Base-by-base conservation (phyloP, 768 basidiomycete genomes). In the Daedaleopsis sinensis region DNA sequence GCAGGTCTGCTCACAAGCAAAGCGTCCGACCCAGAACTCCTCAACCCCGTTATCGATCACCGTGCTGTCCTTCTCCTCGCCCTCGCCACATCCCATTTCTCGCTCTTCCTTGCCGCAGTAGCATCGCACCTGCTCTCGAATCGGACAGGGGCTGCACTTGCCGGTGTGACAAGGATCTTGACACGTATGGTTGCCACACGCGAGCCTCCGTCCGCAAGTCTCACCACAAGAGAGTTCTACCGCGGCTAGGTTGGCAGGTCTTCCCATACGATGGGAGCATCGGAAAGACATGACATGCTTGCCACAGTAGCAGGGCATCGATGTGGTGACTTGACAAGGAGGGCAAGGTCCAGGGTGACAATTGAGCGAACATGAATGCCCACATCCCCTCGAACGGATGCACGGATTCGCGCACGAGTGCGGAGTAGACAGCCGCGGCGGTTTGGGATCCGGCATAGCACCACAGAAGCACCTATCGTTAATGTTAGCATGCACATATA, bases 291-390 rank as follows among this genome's bases (percentile, higher is more conserved):
- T 76, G 1, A 77, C 73, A 37, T 84, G 80, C 61, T 84, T 82
- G 50, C 83, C 82, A 64, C 95, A 98, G 53, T 91, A 87, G 71
- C 97, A 99, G 1, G 81, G 77, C n/a, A 87, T 75, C 46, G 84
- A 82, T 0, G 90, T 85, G 6, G 90, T 91, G 12, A 96, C 83
- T 63, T 86, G 84, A 70, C 97, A 99, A 0, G 94, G 94, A 0
- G 96, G 96, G 75, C 97, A 99, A 0, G 96, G 97, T 0, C 96
- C 97, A 0, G 97, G 96, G 72, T 98, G 96, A 69, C 96, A 98
- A 15, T 80, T 78, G 15, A 94, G 71, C 0, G 94, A 85, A 72
- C 96, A 98, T 0, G 93, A 79, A 70, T 98, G 96, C 0, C 80
- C 79, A 66, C 96, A 99, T 0, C 66, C 66, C 32, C 89, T 84